Evolutionary conservation across 768 basidiomycete genomes (phyloP).

Genomic region (Cystofilobasidium bisporidii): DNA sequence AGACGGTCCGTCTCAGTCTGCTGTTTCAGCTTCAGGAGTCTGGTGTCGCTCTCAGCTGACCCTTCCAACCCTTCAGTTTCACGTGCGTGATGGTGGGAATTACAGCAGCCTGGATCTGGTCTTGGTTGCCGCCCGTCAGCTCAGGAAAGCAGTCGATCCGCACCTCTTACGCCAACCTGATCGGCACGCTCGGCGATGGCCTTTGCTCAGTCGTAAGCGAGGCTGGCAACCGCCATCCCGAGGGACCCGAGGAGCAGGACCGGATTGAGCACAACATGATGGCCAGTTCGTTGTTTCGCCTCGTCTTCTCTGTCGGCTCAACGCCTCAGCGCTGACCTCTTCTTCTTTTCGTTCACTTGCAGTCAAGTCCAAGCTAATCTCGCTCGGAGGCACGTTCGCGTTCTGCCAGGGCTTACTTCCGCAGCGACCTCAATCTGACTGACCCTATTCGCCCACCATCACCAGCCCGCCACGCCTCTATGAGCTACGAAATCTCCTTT

Average conservation of each 20-base stretch:
- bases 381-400: not conserved
- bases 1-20: slow-evolving; percentile 23
- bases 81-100: slow-evolving; percentile 64
- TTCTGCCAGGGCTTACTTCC: not conserved
- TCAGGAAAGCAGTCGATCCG: slow-evolving; percentile 44
- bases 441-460: not conserved
- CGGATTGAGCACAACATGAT: slow-evolving; percentile 58
- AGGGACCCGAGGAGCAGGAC: slow-evolving; percentile 43
- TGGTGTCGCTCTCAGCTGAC: no score
- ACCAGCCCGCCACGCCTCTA: slow-evolving; percentile 6
- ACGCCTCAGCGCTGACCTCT: slow-evolving; percentile 74
- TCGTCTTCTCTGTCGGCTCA: slow-evolving; percentile 60
- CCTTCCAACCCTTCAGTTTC: slow-evolving; percentile 27
- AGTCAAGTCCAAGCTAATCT: not conserved
- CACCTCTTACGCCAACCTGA: slow-evolving; percentile 56
- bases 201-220: slow-evolving; percentile 70
- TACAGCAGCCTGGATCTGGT: slow-evolving; percentile 55
- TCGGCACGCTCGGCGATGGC: slow-evolving; percentile 56
- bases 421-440: not conserved
- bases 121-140: slow-evolving; percentile 23
- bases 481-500: slow-evolving; percentile 12
- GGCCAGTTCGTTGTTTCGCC: slow-evolving; percentile 53
- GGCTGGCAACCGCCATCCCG: slow-evolving; percentile 47
- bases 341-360: slow-evolving; percentile 29
- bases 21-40: no score